Evolutionary conservation across 2,329 filamentous ascomycete species (phyloP), one percentile per base, ranked within the genome.

Genomic region (Ophiostoma himal-ulmi): DNA sequence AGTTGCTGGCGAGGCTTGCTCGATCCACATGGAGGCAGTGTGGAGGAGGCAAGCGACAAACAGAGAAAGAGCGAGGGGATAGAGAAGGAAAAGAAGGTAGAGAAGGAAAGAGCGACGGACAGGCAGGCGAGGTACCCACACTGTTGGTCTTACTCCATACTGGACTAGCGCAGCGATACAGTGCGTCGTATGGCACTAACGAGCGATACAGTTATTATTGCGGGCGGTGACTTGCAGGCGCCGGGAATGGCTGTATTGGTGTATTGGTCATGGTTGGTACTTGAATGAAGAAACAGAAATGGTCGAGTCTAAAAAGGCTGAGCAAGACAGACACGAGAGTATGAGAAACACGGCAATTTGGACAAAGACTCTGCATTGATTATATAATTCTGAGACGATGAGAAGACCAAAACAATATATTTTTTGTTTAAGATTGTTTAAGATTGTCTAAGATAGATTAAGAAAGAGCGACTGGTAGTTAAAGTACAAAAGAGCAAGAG

Each of bases 21-120:
- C 26, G n/a, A 62, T 34, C 17, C 52, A 54, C 41, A 48, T 48
- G 44, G 44, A 48, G 14, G 44, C 30, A 62, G 30, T 62, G 14
- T 34, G 57, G 22, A 57, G 52, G n/a, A n/a, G n/a, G 52, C n/a
- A 26, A 57, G 52, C 52, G 52, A 57, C 22, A 78, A 54, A 52
- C 30, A 52, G 26, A 44, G 26, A 22, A 37, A 22, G 30, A 36
- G 17, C 26, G 34, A 54, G 34, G 44, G 44, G 48, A 39, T 26
- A 34, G 39, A 66, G 64, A 34, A 34, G 30, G 26, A 14, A 64
- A 17, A 64, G 57, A 30, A 37, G 60, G 60, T 20, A 37, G 36
- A 14, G 62, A 65, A 36, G 62, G 62, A 65, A 65, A 65, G 62
- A 65, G 62, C 62, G 62, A 65, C 62, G 36, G 34, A 34, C 30